Base-by-base conservation (phyloP, 768 basidiomycete genomes). In the Naematelia encephala region DNA sequence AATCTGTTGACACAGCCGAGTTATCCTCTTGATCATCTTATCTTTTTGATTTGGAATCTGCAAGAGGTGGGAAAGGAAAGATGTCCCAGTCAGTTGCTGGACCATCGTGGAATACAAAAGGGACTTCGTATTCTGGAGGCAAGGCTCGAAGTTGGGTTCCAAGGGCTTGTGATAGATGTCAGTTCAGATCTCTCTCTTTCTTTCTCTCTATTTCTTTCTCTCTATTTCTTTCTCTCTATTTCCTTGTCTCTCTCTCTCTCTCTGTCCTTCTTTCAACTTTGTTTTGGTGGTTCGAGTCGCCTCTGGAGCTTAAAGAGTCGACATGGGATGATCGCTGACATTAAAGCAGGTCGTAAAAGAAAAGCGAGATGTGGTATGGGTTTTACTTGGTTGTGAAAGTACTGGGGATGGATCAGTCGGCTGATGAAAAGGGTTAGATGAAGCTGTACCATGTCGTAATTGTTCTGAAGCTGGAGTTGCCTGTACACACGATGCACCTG, bases 401-500 rank as follows among this genome's bases (percentile, higher is more conserved):
- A 39, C n/a, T n/a, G n/a, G n/a, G n/a, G n/a, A n/a, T n/a, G n/a
- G n/a, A 39, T 39, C 34, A 16, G 8, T 39, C 5, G 13, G 22
- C 49, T 54, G 27, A 30, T 50, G 4, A 10, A 27, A 39, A 8
- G 21, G 23, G 30, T 16, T 30, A 62, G 61, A 62, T 44, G 63
- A 60, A 26, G 30, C 48, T 2, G 54, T 56, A 26, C 63, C 59
- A 19, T 64, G 63, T 44, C 23, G 45, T 22, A 53, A 57, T 30
- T 64, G 63, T 46, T 4, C 55, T 3, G 54, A 57, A 22, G 59
- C 63, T 14, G 49, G 45, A 19, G 54, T 54, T 14, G 29, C 30
- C 10, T 64, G 63, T 43, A 64, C 63, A 5, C 55, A 60, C 47
- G 49, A 60, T 52, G 63, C 63, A 4, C 63, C 63, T 1, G 59